Evolutionary conservation across 2,329 filamentous ascomycete species (phyloP).

Genomic region (Lachnellula arida): DNA sequence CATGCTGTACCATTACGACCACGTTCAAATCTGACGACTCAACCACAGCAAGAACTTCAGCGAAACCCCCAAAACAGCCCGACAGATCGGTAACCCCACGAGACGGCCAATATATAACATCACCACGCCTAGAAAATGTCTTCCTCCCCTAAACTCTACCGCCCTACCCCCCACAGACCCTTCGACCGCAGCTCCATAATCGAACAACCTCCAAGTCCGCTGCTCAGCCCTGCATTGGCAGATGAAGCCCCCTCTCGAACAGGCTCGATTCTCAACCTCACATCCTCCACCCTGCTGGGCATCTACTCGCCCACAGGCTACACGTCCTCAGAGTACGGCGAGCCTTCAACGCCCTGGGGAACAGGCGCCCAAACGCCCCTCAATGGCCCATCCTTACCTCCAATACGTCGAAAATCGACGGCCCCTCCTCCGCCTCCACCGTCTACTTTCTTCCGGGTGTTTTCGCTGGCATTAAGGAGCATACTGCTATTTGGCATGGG

Average conservation of each 20-base stretch:
- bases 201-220: constrained; percentile 48
- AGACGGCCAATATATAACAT: too few species aligned
- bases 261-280: constrained; percentile 79
- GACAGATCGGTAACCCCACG: too few species aligned
- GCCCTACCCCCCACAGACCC: constrained; percentile 66
- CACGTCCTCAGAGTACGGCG: constrained; percentile 44
- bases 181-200: constrained; percentile 56
- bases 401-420: constrained; percentile 4
- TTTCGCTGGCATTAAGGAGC: constrained; percentile 53
- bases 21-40: too few species aligned
- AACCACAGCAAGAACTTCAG: too few species aligned
- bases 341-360: constrained; percentile 69
- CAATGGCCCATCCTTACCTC: neutral
- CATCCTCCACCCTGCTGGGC: constrained; percentile 81
- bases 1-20: too few species aligned
- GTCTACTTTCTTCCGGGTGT: constrained; percentile 21
- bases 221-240: constrained; percentile 52
- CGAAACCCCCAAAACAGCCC: too few species aligned
- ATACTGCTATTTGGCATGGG: constrained; percentile 72
- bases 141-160: constrained; percentile 49
- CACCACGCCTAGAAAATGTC: too few species aligned
- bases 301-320: constrained; percentile 74
- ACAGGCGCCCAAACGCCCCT: constrained; percentile 65
- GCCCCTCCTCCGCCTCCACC: constrained; percentile 26
- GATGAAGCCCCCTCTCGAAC: constrained; percentile 62